Base-by-base conservation (phyloP, 441 rosid species). In the Adansonia madagascariensis region DNA sequence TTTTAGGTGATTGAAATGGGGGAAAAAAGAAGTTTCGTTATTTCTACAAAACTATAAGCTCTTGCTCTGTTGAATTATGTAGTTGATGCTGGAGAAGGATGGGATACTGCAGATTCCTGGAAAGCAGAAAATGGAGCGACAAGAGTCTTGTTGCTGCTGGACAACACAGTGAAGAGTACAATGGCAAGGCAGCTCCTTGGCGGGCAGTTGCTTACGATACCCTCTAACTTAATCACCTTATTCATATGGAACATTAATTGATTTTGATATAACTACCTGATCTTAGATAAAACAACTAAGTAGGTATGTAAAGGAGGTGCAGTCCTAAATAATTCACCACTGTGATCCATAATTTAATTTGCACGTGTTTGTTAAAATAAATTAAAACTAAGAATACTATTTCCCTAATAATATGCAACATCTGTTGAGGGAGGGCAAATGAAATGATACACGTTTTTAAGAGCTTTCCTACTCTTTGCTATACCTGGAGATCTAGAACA, bases 11-110 rank as follows among this genome's bases (percentile, higher is more conserved):
- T 43, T 10, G 53, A 43, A 66, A 66, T 18, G 3, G 27, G 52
- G 39, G 4, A 24, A 35, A 41, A 43, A 43, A 43, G 24, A 3
- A 12, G 4, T 43, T 17, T 17, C 0, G 11, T 15, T 31, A 44
- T 3, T n/a, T 18, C 50, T 39, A 43, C 3, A 44, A 66, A 66
- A 41, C 35, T 31, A 35, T 60, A 60, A 44, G 41, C 8, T 12
- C 17, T n/a, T 31, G 9, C 77, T 53, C 46, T 39, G 61, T 46
- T 53, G 49, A 71, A 31, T 31, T 31, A 50, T 74, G 70, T 82
- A 91, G 98, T 81, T 89, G 78, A 86, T 91, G 94, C 76, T 88
- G 78, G 92, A 91, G 83, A 91, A 91, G 73, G 94, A 94, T 44
- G 82, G 50, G 63, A 87, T 84, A 20, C 84, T 87, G 94, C 88